phyloP scores from a whole-genome alignment of 371 early-diverging fungal species.

The Mucor saturninus region DNA sequence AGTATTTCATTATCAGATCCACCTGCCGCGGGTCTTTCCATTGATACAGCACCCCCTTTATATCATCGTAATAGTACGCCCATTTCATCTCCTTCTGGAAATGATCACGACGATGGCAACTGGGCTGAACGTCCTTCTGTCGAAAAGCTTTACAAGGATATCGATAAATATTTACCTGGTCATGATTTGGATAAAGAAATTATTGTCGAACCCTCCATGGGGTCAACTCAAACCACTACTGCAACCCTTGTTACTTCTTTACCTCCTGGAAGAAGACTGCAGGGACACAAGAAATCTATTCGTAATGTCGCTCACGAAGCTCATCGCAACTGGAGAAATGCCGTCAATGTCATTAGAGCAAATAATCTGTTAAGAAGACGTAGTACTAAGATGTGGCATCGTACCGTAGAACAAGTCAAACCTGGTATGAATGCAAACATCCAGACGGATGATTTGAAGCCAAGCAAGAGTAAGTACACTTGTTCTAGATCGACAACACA shows the following conservation, averaged over 20 bases:
- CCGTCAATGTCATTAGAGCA: conserved; percentile 42
- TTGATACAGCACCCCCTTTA: conserved; percentile 16
- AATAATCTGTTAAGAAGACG: conserved; percentile 51
- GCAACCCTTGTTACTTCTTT: conserved; percentile 24
- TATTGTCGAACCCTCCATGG: conserved; percentile 49
- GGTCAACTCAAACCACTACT: conserved; percentile 7
- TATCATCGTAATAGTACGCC: conserved; percentile 4
- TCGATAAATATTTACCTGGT: conserved; percentile 79
- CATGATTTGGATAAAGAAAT: conserved; percentile 86
- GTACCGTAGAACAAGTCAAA: conserved; percentile 59
- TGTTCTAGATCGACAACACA: background rate
- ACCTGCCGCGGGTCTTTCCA: conserved; percentile 7
- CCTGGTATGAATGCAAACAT: conserved; percentile 47
- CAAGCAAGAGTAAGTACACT: conserved; percentile 28
- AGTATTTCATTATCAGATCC: conserved; percentile 20
- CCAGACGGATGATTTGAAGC: conserved; percentile 28
- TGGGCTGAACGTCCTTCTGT: conserved; percentile 78
- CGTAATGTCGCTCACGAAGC: conserved; percentile 61
- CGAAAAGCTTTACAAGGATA: conserved; percentile 72
- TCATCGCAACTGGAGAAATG: conserved; percentile 48
- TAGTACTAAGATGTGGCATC: conserved; percentile 72
- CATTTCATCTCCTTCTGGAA: conserved; percentile 19
- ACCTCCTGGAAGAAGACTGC: conserved; percentile 35
- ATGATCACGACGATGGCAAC: conserved; percentile 37
- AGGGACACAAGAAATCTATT: conserved; percentile 63